phyloP scores from a whole-genome alignment of 2,329 filamentous ascomycete species.

The Epichloe baconii region DNA sequence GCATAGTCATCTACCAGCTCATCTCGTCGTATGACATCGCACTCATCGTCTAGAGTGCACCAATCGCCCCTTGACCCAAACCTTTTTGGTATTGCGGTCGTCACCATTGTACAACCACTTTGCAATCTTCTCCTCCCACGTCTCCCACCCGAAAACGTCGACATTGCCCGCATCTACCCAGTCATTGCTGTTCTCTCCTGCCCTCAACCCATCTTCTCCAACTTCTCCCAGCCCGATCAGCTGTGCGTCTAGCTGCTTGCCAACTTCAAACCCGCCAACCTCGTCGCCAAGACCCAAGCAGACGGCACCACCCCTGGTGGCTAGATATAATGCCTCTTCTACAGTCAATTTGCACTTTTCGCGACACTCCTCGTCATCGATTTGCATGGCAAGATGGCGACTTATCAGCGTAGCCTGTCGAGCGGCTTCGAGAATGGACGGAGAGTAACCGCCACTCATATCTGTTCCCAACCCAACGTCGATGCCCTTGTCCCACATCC shows the following conservation, averaged over 20 bases:
- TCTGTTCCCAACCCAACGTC: constrained; percentile 82
- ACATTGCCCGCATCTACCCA: constrained; percentile 46
- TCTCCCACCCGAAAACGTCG: constrained; percentile 85
- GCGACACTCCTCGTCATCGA: constrained; percentile 18
- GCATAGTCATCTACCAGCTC: background rate
- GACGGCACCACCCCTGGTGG: constrained; percentile 73
- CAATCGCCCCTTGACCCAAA: constrained; percentile 78
- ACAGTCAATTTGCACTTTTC: constrained; percentile 59
- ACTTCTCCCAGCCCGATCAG: constrained; percentile 52
- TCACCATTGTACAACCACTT: constrained; percentile 96
- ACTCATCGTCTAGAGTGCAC: constrained; percentile 47
- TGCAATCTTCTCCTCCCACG: constrained; percentile 70
- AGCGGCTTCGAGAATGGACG: constrained; percentile 70
- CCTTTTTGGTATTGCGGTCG: constrained; percentile 75
- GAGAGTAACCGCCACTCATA: constrained; percentile 74
- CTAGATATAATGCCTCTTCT: constrained; percentile 76
- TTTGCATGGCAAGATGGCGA: constrained; percentile 51
- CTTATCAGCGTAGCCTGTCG: constrained; percentile 70
- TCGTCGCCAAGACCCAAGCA: constrained; percentile 61
- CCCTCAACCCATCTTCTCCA: constrained; percentile 19
- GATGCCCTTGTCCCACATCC: constrained; percentile 60
- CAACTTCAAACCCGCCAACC: constrained; percentile 72
- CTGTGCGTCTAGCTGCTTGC: constrained; percentile 87
- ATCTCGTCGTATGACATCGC: background rate
- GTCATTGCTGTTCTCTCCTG: constrained; percentile 12